phyloP scores from a whole-genome alignment of 768 basidiomycete genomes.

The Suillus paluster region DNA sequence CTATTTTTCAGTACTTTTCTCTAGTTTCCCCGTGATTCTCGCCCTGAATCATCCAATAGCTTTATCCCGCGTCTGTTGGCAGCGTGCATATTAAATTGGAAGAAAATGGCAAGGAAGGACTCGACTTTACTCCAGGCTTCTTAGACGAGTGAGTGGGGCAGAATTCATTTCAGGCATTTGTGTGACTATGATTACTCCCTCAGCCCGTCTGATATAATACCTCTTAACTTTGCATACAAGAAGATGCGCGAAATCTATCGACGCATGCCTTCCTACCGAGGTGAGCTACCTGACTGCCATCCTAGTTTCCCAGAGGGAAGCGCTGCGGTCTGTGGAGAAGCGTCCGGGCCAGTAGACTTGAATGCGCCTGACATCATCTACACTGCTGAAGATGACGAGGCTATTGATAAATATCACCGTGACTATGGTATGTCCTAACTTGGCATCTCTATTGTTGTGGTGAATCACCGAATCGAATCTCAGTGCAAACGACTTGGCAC shows the following conservation, averaged over 20 bases:
- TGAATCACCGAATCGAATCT: neutral
- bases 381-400: conserved; percentile 39
- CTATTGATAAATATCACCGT: conserved; percentile 35
- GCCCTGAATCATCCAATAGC: neutral
- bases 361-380: conserved; percentile 45
- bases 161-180: neutral
- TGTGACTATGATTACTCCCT: neutral
- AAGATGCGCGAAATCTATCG: conserved; percentile 21
- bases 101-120: conserved; percentile 11
- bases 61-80: conserved; percentile 20
- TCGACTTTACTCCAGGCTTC: conserved; percentile 20
- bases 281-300: conserved; percentile 41
- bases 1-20: conserved; percentile 36
- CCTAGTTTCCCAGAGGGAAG: conserved; percentile 38
- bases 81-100: conserved; percentile 21
- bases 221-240: conserved; percentile 25
- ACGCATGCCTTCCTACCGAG: conserved; percentile 39
- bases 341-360: conserved; percentile 36
- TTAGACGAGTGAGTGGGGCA: conserved; percentile 7
- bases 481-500: conserved; percentile 51
- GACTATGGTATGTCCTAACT: conserved; percentile 30
- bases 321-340: conserved; percentile 11
- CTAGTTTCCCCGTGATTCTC: no score
- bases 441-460: neutral
- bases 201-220: conserved; percentile 21